A percentile compares a stretch with the other conserved stretches of the same genome.
Evolutionary conservation across 305 asterid genomes (phyloP).

Genomic region (Fraxinus dipetala): DNA sequence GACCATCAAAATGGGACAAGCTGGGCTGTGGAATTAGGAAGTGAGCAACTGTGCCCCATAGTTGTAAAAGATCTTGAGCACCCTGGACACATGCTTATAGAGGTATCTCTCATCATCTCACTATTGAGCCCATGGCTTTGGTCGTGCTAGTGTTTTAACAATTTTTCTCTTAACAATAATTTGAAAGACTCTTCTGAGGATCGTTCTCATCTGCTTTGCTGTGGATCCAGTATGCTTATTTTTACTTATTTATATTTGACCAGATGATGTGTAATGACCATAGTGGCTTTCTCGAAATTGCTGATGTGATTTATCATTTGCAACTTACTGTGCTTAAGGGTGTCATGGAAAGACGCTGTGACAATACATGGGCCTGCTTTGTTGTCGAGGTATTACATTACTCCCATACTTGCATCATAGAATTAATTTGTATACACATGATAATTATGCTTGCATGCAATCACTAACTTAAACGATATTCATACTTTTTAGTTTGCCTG

Average conservation of each 20-base stretch:
- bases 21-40: slow-evolving; percentile 86
- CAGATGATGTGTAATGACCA: slow-evolving; percentile 80
- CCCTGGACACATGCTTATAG: slow-evolving; percentile 85
- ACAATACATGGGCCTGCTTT: slow-evolving; percentile 67
- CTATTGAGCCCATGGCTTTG: background rate
- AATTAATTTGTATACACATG: background rate
- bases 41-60: slow-evolving; percentile 62
- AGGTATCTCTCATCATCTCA: slow-evolving; percentile 43
- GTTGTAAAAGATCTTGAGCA: slow-evolving; percentile 73
- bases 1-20: slow-evolving; percentile 59
- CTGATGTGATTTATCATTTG: slow-evolving; percentile 72
- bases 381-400: slow-evolving; percentile 64
- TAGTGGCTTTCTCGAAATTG: slow-evolving; percentile 71
- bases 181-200: background rate
- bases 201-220: slow-evolving; percentile 1
- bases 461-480: background rate
- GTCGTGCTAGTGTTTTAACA: background rate
- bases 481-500: background rate
- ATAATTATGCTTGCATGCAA: background rate
- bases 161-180: background rate
- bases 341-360: slow-evolving; percentile 53
- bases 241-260: background rate
- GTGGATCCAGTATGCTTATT: slow-evolving; percentile 11
- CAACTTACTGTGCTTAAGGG: slow-evolving; percentile 73
- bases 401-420: background rate